Evolutionary conservation across 768 basidiomycete species (phyloP), one percentile per base, ranked within the genome.

Genomic region (Tylopilus sp.): DNA sequence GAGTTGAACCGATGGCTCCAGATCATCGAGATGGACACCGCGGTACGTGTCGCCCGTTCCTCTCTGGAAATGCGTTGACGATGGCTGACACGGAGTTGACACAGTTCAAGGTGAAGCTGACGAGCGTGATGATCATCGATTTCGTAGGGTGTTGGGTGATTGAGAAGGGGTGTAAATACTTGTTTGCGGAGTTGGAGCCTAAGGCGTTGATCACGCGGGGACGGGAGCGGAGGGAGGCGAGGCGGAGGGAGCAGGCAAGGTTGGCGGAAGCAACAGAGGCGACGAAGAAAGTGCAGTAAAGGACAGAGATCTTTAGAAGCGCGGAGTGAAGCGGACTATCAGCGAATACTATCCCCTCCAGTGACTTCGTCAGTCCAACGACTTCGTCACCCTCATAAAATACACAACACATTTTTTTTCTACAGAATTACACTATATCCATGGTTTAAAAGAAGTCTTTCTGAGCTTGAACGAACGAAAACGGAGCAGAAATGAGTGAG

Each of bases 1-100:
- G 97, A 99, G 71, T 64, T 97, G 53, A 98, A 95, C 66, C 76
- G 91, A 23, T 98, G 97, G 95, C 77, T 99, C 41, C 97, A 98
- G 69, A 86, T 98, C 39, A 93, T 97, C 22, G 91, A 89, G 68
- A 95, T 99, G 95, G 71, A 83, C 40, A 62, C 62, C 9, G 57
- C 73, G 28, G 95, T 97, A 61, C 55, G 92, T 31, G 11, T 81
- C 11, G 26, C 20, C 10, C 5, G n/a, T n/a, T n/a, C n/a, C n/a
- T n/a, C n/a, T n/a, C n/a, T n/a, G n/a, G n/a, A n/a, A n/a, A n/a
- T n/a, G n/a, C n/a, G 15, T 2, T 22, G 25, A 18, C 18, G 33
- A 26, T 4, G 17, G 48, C 2, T 53, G 35, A 35, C 15, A 28
- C 28, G 26, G 26, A 26, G 6, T 26, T 28, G 28, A n/a, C 6